phyloP scores from a whole-genome alignment of 2,329 filamentous ascomycete genomes.

The Penicillium sp. region DNA sequence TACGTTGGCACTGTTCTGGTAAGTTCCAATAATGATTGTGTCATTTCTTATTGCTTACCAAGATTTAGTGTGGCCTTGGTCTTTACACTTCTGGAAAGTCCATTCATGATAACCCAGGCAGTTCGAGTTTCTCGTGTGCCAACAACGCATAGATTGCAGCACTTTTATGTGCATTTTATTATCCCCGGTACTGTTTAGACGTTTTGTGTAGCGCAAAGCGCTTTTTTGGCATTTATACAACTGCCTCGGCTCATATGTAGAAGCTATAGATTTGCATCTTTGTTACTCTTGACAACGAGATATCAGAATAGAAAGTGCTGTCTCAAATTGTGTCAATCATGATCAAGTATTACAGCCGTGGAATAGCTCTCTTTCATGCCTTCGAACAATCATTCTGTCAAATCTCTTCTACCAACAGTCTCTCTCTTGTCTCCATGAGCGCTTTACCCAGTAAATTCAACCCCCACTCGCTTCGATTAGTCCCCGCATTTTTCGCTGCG shows the following conservation, averaged over 20 bases:
- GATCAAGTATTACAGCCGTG: background rate
- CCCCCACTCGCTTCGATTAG: slow-evolving; percentile 3
- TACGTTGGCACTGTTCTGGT: slow-evolving; percentile 33
- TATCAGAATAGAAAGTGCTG: background rate
- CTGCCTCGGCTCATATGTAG: background rate
- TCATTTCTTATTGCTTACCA: background rate
- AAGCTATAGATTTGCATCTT: background rate
- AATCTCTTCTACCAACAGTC: background rate
- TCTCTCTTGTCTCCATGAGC: slow-evolving; percentile 4
- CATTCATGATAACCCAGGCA: slow-evolving; percentile 40
- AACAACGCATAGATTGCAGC: slow-evolving; percentile 27
- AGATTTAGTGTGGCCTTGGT: slow-evolving; percentile 38
- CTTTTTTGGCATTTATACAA: background rate
- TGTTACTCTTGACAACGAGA: background rate
- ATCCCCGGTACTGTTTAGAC: background rate
- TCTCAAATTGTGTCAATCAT: background rate
- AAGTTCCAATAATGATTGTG: background rate
- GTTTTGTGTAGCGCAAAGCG: background rate
- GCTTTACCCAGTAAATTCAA: slow-evolving; percentile 5
- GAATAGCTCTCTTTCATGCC: background rate
- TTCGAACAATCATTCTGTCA: background rate
- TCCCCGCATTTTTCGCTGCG: background rate
- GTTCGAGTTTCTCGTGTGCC: slow-evolving; percentile 41
- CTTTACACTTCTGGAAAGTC: slow-evolving; percentile 44
- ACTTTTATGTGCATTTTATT: background rate